These are phyloP conservation scores for Talaromyces sp. DNA, from an alignment of 2,329 filamentous ascomycete genomes.

Conservation along the genomic window DNA sequence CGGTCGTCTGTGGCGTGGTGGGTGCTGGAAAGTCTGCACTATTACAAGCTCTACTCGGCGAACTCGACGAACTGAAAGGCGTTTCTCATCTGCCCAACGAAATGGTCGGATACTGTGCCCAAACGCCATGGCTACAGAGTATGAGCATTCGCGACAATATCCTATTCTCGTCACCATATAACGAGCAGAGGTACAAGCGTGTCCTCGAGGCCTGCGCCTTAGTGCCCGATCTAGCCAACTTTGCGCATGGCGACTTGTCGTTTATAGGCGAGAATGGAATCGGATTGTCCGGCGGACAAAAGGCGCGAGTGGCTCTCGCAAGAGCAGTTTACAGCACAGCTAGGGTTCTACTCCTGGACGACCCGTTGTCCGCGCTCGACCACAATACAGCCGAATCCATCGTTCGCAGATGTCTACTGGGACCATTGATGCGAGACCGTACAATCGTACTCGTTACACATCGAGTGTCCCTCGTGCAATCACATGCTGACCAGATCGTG, in stretches of 20 bases:
- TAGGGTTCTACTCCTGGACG: slow-evolving; percentile 55
- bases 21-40: slow-evolving; percentile 63
- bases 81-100: slow-evolving; percentile 53
- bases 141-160: slow-evolving; percentile 70
- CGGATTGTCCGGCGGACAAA: slow-evolving; percentile 60
- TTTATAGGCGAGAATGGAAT: slow-evolving; percentile 61
- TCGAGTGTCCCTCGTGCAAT: slow-evolving; percentile 66
- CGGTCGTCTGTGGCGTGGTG: slow-evolving; percentile 62
- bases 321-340: slow-evolving; percentile 58
- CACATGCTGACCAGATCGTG: slow-evolving; percentile 70
- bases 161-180: slow-evolving; percentile 62
- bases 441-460: slow-evolving; percentile 62
- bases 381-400: slow-evolving; percentile 63
- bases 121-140: slow-evolving; percentile 66
- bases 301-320: slow-evolving; percentile 59
- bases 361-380: slow-evolving; percentile 59
- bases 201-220: slow-evolving; percentile 65
- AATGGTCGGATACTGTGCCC: slow-evolving; percentile 62
- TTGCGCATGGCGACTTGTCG: slow-evolving; percentile 62
- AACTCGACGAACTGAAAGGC: slow-evolving; percentile 54
- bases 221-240: slow-evolving; percentile 58
- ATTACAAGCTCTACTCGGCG: slow-evolving; percentile 57
- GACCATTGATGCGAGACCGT: slow-evolving; percentile 53
- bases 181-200: slow-evolving; percentile 65
- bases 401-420: slow-evolving; percentile 55